phyloP scores from a whole-genome alignment of 2,329 filamentous ascomycete species.

The Diaporthe vaccinii region DNA sequence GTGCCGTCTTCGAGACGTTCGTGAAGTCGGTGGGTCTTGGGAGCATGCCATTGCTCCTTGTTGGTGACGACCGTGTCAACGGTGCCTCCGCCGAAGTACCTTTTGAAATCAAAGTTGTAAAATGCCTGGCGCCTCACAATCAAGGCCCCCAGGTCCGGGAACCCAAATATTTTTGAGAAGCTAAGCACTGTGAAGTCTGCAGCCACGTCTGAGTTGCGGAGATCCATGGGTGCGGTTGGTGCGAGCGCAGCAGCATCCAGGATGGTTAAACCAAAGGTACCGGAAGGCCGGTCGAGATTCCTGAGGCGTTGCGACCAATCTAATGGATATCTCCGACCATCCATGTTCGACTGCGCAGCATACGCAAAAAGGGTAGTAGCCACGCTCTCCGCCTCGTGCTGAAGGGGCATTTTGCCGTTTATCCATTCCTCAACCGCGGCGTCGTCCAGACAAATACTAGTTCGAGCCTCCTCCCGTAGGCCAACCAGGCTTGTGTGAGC shows the following conservation, averaged over 20 bases:
- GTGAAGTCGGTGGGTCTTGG: conserved; percentile 80
- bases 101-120: conserved; percentile 73
- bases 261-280: conserved; percentile 71
- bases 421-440: conserved; percentile 76
- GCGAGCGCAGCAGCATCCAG: conserved; percentile 87
- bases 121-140: conserved; percentile 82
- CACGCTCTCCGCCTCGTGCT: conserved; percentile 42
- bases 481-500: conserved; percentile 91
- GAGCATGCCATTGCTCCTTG: conserved; percentile 86
- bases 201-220: conserved; percentile 70
- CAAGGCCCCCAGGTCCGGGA: conserved; percentile 89
- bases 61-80: conserved; percentile 88
- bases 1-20: conserved; percentile 93
- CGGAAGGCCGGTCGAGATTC: conserved; percentile 24
- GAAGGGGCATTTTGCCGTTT: conserved; percentile 51
- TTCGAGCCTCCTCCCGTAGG: conserved; percentile 77
- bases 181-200: conserved; percentile 91
- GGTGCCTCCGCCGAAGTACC: conserved; percentile 94
- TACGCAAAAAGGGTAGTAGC: conserved; percentile 77
- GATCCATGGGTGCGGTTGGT: conserved; percentile 81
- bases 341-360: conserved; percentile 94
- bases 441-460: conserved; percentile 77
- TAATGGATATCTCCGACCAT: conserved; percentile 81
- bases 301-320: conserved; percentile 72
- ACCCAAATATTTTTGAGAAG: conserved; percentile 98